These are phyloP conservation scores for Candida tropicalis DNA, from an alignment of 1,139 yeast genomes.

Conservation along the genomic window DNA sequence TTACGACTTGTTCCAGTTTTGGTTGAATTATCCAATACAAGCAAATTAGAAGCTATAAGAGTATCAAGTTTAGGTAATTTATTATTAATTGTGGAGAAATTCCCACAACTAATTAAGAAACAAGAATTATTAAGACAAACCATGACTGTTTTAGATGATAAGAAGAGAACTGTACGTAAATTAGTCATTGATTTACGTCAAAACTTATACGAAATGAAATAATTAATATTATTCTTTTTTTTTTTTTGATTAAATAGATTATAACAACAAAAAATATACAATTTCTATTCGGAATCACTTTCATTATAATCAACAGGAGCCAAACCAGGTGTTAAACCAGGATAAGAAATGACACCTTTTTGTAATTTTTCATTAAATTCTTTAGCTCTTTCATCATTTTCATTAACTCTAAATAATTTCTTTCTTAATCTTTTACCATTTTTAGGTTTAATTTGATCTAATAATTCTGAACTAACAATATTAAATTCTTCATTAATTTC, in stretches of 20 bases:
- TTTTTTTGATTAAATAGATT: no score
- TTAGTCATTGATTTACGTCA: slow-evolving; percentile 82
- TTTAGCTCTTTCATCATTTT: slow-evolving; percentile 18
- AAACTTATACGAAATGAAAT: slow-evolving; percentile 56
- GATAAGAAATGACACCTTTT: slow-evolving; percentile 48
- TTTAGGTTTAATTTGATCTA: slow-evolving; percentile 33
- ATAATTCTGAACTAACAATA: slow-evolving; percentile 39
- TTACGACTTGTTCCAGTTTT: slow-evolving; percentile 60
- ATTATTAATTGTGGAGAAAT: slow-evolving; percentile 14
- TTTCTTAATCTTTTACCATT: slow-evolving; percentile 27
- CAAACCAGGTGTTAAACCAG: slow-evolving; percentile 88
- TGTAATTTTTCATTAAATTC: slow-evolving; percentile 48
- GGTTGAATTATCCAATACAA: slow-evolving; percentile 34
- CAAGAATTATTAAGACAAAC: slow-evolving; percentile 51
- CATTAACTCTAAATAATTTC: slow-evolving; percentile 17
- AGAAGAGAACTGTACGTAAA: slow-evolving; percentile 71
- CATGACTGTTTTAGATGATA: slow-evolving; percentile 66
- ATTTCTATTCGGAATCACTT: slow-evolving; percentile 41
- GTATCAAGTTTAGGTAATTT: slow-evolving; percentile 20
- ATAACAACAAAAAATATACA: no score
- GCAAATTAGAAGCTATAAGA: slow-evolving; percentile 49
- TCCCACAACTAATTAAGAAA: slow-evolving; percentile 25
- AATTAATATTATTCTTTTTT: no score
- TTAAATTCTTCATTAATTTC: slow-evolving; percentile 47
- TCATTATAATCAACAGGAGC: slow-evolving; percentile 80